Base-by-base conservation (phyloP, 2,329 filamentous ascomycete genomes). In the Pezicula radicicola region DNA sequence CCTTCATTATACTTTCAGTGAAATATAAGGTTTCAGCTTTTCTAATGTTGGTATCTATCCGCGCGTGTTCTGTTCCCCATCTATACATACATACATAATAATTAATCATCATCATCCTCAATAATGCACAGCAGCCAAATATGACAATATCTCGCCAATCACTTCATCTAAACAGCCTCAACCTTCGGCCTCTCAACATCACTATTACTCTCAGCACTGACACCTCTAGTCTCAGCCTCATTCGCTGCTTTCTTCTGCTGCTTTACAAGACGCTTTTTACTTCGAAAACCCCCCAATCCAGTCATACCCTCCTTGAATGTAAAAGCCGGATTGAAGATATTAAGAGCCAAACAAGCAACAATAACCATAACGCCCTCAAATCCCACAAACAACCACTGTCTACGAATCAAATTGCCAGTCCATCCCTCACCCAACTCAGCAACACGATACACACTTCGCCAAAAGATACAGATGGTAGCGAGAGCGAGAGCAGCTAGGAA, bases 341-440 rank as follows among this genome's bases (percentile, higher is more conserved):
- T 77, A 41, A 81, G 66, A 3, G 56, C 63, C 4, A 72, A 50
- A 19, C 72, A 75, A 3, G 77, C 76, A 4, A 78, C 58, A 40
- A 72, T 66, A 41, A 81, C 72, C 68, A 80, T 72, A 37, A 75
- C 69, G 42, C 80, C 78, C 71, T 85, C 82, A 49, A 85, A 75
- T 5, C 69, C 77, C 54, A 84, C 75, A 63, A 85, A 85, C 51
- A 80, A 68, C 36, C 69, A 70, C 68, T 85, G 72, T 36, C 78
- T 67, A 33, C 63, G 67, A 64, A 85, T 85, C 59, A 89, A 66
- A 19, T 74, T 67, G 0, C 84, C 84, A 3, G 63, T 67, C 79
- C 83, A 90, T 1, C 86, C 86, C 48, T 79, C 72, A 56, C 77
- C 80, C 56, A 89, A 69, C 74, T 89, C 85, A 0, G 79, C 80